phyloP scores from a whole-genome alignment of 2,329 filamentous ascomycete genomes.

The Ophiostoma ulmi region DNA sequence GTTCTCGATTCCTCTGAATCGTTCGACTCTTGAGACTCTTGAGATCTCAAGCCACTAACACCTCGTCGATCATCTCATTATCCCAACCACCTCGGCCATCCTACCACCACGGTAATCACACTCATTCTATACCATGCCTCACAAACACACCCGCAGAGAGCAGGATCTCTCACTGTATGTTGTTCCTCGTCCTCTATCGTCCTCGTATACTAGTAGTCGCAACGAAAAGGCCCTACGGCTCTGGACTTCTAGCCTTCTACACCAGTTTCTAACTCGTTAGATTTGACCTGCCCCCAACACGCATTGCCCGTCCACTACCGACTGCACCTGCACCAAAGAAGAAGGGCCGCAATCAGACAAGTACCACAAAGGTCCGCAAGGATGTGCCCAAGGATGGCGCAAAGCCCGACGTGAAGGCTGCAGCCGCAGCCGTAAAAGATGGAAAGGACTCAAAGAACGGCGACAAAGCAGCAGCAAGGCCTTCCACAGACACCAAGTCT shows the following conservation, averaged over 20 bases:
- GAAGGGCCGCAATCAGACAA: slow-evolving; percentile 30
- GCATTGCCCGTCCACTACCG: slow-evolving; percentile 48
- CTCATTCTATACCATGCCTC: slow-evolving; percentile 58
- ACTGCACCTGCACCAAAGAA: slow-evolving; percentile 28
- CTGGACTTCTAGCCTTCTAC: background rate
- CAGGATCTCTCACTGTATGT: slow-evolving; percentile 50
- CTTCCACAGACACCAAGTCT: background rate
- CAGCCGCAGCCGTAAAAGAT: background rate
- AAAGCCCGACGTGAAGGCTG: slow-evolving; percentile 17
- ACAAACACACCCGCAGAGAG: slow-evolving; percentile 72
- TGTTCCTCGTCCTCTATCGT: background rate
- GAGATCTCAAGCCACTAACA: background rate
- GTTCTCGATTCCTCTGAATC: background rate
- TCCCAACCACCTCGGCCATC: background rate
- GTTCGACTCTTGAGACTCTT: background rate
- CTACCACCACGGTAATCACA: background rate
- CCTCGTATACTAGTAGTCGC: background rate
- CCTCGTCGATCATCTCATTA: background rate
- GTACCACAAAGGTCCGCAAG: slow-evolving; percentile 29
- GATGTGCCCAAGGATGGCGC: slow-evolving; percentile 6
- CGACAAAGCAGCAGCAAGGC: background rate
- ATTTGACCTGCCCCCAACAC: slow-evolving; percentile 47
- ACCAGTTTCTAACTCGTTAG: slow-evolving; percentile 31
- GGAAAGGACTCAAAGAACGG: background rate
- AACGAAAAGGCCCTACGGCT: background rate